phyloP scores from a whole-genome alignment of 805 yeast species.

The Gaillardinia entomophila region DNA sequence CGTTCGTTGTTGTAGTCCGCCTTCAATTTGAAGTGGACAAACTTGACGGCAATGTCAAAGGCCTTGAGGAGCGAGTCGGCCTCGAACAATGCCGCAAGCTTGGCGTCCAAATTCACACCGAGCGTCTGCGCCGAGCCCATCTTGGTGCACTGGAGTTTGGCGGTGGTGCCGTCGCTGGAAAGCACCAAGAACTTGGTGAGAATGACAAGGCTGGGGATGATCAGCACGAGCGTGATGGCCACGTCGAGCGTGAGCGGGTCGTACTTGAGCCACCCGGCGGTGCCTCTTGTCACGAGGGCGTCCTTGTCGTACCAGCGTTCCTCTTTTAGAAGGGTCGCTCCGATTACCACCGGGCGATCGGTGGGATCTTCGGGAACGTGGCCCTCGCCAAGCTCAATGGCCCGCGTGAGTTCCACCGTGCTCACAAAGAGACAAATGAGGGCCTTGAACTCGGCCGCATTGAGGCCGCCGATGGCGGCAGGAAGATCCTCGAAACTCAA shows the following conservation, averaged over 20 bases:
- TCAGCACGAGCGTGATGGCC: constrained; percentile 10
- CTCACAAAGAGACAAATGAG: constrained; percentile 21
- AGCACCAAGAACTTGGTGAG: constrained; percentile 9
- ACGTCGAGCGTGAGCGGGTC: constrained; percentile 10
- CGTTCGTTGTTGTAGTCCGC: constrained; percentile 2
- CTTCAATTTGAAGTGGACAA: constrained; percentile 8
- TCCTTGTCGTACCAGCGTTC: constrained; percentile 10
- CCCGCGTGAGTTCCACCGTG: constrained; percentile 21
- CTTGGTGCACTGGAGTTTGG: constrained; percentile 1
- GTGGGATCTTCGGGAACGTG: background rate
- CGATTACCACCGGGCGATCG: background rate
- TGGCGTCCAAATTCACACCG: background rate
- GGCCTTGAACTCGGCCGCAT: constrained; percentile 21
- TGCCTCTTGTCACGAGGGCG: constrained; percentile 3
- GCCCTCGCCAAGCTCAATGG: constrained; percentile 32
- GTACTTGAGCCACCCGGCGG: constrained; percentile 14
- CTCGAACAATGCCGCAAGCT: constrained; percentile 1
- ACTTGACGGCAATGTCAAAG: constrained; percentile 6
- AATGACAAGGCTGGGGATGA: constrained; percentile 13
- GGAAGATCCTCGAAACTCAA: constrained; percentile 14
- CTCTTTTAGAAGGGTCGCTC: background rate
- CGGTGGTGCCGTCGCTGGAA: constrained; percentile 2
- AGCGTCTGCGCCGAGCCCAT: background rate
- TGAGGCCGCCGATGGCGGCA: constrained; percentile 4
- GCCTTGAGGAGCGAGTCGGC: constrained; percentile 3